phyloP scores from a whole-genome alignment of 2,329 filamentous ascomycete species.

The Monosporascus sp. region DNA sequence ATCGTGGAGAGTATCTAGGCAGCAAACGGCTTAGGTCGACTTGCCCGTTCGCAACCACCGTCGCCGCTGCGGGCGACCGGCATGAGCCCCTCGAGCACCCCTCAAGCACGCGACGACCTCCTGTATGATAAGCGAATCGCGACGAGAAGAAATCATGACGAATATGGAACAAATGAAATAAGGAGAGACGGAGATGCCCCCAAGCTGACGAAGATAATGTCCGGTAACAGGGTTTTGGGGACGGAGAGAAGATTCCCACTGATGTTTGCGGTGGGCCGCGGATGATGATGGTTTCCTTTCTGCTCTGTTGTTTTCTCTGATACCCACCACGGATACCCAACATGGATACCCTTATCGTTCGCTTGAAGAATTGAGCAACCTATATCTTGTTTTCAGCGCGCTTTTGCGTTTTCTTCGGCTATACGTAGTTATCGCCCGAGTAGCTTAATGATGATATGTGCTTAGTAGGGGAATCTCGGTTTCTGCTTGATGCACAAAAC shows the following conservation, averaged over 20 bases:
- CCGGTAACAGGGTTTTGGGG: background rate
- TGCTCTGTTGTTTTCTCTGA: constrained; percentile 11
- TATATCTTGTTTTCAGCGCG: background rate
- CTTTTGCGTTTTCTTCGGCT: background rate
- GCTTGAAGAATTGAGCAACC: constrained; percentile 6
- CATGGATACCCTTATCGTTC: constrained; percentile 26
- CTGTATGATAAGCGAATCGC: background rate
- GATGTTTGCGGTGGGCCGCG: no score
- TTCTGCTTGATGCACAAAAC: no score
- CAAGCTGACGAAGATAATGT: no score
- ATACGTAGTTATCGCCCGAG: no score
- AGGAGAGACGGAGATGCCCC: background rate
- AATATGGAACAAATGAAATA: background rate
- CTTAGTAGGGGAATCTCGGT: no score
- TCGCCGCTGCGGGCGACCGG: background rate
- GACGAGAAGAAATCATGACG: background rate
- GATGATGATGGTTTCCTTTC: background rate
- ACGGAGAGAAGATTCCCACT: no score
- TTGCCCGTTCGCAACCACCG: no score
- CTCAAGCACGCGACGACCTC: background rate
- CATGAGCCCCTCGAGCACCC: background rate
- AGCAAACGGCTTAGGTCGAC: background rate
- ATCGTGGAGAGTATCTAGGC: constrained; percentile 80
- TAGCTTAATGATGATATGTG: no score
- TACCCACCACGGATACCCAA: constrained; percentile 16